Evolutionary conservation across 2,329 filamentous ascomycete genomes (phyloP), one percentile per base, ranked within the genome.

Genomic region (Clonostachys byssicola): DNA sequence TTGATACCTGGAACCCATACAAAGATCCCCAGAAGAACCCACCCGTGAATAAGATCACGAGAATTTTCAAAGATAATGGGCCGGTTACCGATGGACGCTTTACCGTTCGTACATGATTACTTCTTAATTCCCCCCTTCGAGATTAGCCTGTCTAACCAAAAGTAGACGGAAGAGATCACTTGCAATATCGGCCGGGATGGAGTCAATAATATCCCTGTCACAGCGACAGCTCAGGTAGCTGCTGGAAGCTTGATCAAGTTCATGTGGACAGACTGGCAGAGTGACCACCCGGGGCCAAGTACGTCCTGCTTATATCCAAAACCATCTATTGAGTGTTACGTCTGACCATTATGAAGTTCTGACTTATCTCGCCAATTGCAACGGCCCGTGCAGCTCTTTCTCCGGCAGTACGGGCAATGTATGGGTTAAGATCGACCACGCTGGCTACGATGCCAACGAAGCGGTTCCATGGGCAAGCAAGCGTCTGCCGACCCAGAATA

Each of bases 371-470:
- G 82, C 82, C 51, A 71, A 73, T 58, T 81, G 77, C 67, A 66
- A 70, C 47, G 77, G 73, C 41, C 72, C 80, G 60, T 83, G 77
- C 63, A 66, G 72, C 42, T 48, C 52, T 8, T 56, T 56, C 38
- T 43, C 46, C 6, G 55, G 54, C 44, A 51, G 47, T 43, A 56
- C 47, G 7, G 56, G 55, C 36, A 46, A 56, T 42, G 51, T 56
- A 47, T 84, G 76, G 65, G 78, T 82, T 73, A 86, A 86, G 74
- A 82, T 85, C 51, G 73, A 75, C 44, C 72, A 73, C 51, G 68
- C 61, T 36, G 81, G 80, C 55, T 70, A 80, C 49, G 63, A 76
- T 55, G 59, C 66, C 51, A 67, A 61, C 50, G 65, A 60, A 48
- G 10, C 52, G 49, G 44, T 43, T 40, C 52, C 55, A 12, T 67